phyloP scores from a whole-genome alignment of 129 eudicot species.

The Silybum marianum region DNA sequence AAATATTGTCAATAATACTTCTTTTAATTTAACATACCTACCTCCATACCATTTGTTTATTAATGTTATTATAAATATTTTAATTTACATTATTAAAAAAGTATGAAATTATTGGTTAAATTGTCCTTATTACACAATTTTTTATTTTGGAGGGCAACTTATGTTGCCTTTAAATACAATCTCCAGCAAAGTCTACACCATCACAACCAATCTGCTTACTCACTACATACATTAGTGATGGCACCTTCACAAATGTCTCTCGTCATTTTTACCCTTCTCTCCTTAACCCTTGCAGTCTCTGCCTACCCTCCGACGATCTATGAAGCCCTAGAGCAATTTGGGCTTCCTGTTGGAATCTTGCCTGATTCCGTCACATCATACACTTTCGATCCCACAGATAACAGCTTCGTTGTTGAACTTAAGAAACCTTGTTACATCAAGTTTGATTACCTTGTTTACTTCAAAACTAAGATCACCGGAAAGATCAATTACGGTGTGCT shows the following conservation, averaged over 20 bases:
- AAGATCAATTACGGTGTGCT: slow-evolving; percentile 55
- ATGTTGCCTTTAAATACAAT: slow-evolving; percentile 8
- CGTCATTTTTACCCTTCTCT: slow-evolving; percentile 7
- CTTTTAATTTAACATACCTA: too few species aligned
- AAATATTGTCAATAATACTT: too few species aligned
- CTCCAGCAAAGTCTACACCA: neutral
- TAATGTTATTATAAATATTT: too few species aligned
- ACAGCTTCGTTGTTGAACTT: slow-evolving; percentile 47
- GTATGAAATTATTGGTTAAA: neutral
- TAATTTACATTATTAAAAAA: neutral
- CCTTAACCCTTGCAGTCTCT: neutral
- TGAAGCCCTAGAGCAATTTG: slow-evolving; percentile 53
- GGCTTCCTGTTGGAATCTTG: slow-evolving; percentile 68
- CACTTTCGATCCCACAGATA: slow-evolving; percentile 40
- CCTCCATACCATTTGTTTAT: neutral
- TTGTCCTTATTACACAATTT: neutral
- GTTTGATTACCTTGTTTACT: slow-evolving; percentile 70
- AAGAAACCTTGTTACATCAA: slow-evolving; percentile 53
- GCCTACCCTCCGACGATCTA: slow-evolving; percentile 32
- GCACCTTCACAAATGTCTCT: slow-evolving; percentile 5
- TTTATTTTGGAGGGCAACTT: neutral
- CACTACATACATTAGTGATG: neutral
- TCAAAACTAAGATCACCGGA: slow-evolving; percentile 55
- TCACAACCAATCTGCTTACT: neutral
- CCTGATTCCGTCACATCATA: slow-evolving; percentile 59